Percentiles rank a stretch among this genome's conserved stretches.
These are phyloP conservation scores for Sclerotiophoma versabilis DNA, from an alignment of 2,329 filamentous ascomycete genomes.

Conservation along the genomic window DNA sequence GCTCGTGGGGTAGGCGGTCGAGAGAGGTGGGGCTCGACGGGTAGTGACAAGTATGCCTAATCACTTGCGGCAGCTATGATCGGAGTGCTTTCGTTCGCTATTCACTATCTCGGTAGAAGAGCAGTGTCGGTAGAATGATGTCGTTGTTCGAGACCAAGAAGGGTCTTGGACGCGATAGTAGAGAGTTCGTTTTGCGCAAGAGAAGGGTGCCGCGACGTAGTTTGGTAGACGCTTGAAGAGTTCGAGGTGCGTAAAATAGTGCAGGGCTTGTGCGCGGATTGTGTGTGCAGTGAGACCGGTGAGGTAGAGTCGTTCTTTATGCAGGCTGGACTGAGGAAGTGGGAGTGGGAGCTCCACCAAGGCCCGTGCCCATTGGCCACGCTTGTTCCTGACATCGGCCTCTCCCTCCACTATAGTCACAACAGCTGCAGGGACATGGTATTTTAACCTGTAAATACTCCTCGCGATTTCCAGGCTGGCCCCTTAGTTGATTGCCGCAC, in stretches of 20 bases:
- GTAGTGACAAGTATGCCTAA: conserved; percentile 21
- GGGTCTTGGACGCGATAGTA: conserved; percentile 17
- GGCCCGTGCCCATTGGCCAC: conserved; percentile 30
- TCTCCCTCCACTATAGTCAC: conserved; percentile 5
- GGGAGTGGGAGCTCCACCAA: conserved; percentile 29
- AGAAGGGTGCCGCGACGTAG: conserved; percentile 11
- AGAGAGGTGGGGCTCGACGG: conserved; percentile 24
- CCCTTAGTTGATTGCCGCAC: too few species aligned
- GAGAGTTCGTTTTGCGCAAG: conserved; percentile 18
- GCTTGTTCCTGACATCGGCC: conserved; percentile 24
- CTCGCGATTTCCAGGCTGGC: too few species aligned
- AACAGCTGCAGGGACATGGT: not conserved
- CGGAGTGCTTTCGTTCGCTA: conserved; percentile 1
- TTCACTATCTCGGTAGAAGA: conserved; percentile 16
- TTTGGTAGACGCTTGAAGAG: conserved; percentile 17
- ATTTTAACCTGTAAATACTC: not conserved
- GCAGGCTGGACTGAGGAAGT: conserved; percentile 35
- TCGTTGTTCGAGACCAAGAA: conserved; percentile 24
- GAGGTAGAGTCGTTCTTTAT: conserved; percentile 37
- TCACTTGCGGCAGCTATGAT: conserved; percentile 22
- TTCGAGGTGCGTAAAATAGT: conserved; percentile 20
- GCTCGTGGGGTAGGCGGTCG: conserved; percentile 23
- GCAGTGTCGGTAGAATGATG: conserved; percentile 11
- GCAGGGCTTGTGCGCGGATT: conserved; percentile 35
- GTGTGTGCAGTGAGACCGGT: conserved; percentile 35